A percentile compares a stretch with the other conserved stretches of the same genome.
Evolutionary conservation across 306 rosid species (phyloP).

Genomic region (Clitoria ternatea): DNA sequence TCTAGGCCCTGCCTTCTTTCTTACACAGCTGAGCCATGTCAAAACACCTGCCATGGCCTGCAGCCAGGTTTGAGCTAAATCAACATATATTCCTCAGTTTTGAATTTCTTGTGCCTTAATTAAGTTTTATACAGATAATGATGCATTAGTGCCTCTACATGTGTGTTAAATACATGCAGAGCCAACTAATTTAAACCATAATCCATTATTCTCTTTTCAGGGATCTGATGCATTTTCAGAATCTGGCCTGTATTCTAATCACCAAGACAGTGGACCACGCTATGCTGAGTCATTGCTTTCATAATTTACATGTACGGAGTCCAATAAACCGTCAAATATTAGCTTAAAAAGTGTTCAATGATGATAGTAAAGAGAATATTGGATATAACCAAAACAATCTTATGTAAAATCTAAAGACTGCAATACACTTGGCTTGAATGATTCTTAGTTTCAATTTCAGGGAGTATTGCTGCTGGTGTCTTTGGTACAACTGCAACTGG

Average conservation of each 20-base stretch:
- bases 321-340: neutral
- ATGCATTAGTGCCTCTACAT: neutral
- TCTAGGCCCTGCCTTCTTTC: constrained; percentile 80
- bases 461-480: constrained; percentile 8
- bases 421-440: neutral
- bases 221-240: constrained; percentile 85
- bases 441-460: neutral
- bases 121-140: neutral
- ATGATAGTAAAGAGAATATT: neutral
- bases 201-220: constrained; percentile 28
- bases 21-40: constrained; percentile 65
- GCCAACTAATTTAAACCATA: neutral
- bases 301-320: neutral
- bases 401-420: neutral
- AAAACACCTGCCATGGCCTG: constrained; percentile 74
- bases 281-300: neutral
- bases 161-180: neutral
- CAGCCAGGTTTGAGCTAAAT: constrained; percentile 56
- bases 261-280: constrained; percentile 83
- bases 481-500: constrained; percentile 2
- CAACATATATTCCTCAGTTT: neutral
- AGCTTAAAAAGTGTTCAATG: neutral
- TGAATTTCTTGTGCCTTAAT: neutral
- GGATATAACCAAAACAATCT: neutral
- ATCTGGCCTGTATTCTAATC: constrained; percentile 77